Conservation (phyloP, 805 yeast species). For the Candida methanosorbosa region DNA sequence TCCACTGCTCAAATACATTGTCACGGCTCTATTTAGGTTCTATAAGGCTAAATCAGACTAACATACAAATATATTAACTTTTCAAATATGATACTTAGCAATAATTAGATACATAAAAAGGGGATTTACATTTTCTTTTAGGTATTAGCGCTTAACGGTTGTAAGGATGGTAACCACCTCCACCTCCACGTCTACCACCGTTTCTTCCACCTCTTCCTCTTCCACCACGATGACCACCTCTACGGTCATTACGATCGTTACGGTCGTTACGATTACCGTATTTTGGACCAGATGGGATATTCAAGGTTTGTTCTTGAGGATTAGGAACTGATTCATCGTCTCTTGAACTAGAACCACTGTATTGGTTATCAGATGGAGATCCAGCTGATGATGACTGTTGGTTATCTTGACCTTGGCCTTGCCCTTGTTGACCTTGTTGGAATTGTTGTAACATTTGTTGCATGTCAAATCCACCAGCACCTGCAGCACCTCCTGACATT, state of each 20-base stretch:
- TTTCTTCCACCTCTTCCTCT: conserved; percentile 8
- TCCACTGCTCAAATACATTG: no score
- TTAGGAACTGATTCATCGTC: conserved; percentile 26
- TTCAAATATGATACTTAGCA: no score
- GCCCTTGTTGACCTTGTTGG: conserved; percentile 7
- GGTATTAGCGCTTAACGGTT: conserved; percentile 4
- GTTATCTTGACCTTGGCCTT: conserved; percentile 1
- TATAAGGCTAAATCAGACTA: no score
- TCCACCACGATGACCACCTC: conserved; percentile 7
- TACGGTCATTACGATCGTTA: conserved; percentile 4
- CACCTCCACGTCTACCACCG: conserved; percentile 11
- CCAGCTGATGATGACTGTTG: background rate
- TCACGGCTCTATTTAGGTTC: no score
- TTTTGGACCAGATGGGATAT: conserved; percentile 27
- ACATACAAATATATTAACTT: no score
- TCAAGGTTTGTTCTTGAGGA: conserved; percentile 23
- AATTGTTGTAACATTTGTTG: conserved; percentile 23
- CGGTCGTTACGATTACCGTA: conserved; percentile 1
- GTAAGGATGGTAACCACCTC: conserved; percentile 25
- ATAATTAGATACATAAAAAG: no score
- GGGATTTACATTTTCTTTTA: no score
- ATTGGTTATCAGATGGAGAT: background rate
- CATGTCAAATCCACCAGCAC: conserved; percentile 20
- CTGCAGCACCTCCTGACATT: conserved; percentile 30
- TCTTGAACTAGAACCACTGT: background rate